A percentile compares a stretch with the other conserved stretches of the same genome.
These are phyloP conservation scores for Maudiozyma turicensis DNA, from an alignment of 805 yeast species.

Conservation along the genomic window DNA sequence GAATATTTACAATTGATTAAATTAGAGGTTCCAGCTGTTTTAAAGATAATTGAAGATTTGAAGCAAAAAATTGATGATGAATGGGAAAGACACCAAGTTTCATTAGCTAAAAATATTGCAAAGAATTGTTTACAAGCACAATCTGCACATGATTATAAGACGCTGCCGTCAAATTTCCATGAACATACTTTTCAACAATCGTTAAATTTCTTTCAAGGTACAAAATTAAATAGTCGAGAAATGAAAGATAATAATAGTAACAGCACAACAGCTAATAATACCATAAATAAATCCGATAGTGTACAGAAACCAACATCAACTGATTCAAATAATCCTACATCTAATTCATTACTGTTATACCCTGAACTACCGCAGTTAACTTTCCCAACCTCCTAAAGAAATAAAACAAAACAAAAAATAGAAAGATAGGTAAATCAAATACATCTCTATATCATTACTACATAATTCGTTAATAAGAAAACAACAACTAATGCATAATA, in stretches of 20 bases:
- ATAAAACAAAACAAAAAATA: background rate
- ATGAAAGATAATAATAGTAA: background rate
- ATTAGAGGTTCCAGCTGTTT: slow-evolving; percentile 27
- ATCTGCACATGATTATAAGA: no score
- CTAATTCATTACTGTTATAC: slow-evolving; percentile 5
- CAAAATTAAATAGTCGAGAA: background rate
- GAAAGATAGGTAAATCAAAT: no score
- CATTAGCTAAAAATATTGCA: slow-evolving; percentile 24
- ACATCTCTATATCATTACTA: no score
- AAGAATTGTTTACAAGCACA: slow-evolving; percentile 1
- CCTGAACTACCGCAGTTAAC: slow-evolving; percentile 24
- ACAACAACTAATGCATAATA: no score
- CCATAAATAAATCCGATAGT: background rate
- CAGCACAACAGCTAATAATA: background rate
- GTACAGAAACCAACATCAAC: background rate
- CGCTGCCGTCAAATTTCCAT: slow-evolving; percentile 20
- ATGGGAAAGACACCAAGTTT: slow-evolving; percentile 14
- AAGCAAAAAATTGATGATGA: slow-evolving; percentile 15
- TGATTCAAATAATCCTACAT: background rate
- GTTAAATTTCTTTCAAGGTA: slow-evolving; percentile 9
- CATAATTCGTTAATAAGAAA: no score
- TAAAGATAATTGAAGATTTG: slow-evolving; percentile 23
- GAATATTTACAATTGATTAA: slow-evolving; percentile 21
- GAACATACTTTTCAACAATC: slow-evolving; percentile 23
- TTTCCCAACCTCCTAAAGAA: slow-evolving; percentile 11